These are phyloP conservation scores for Saccharomycopsis selenospora DNA, from an alignment of 805 yeast genomes.

Conservation along the genomic window DNA sequence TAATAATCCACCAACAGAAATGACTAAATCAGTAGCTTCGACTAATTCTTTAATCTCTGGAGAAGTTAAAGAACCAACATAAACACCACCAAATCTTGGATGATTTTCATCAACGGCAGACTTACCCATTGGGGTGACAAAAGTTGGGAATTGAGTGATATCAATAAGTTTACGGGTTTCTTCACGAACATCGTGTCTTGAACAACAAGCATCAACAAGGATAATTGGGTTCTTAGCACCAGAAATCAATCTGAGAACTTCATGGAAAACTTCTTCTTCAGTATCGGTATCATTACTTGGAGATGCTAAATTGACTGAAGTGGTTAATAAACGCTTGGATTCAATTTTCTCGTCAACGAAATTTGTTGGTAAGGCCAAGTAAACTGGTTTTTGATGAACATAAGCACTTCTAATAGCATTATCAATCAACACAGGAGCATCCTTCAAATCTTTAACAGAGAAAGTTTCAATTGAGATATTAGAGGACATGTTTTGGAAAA, in stretches of 20 bases:
- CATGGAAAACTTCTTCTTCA: slow-evolving; percentile 54
- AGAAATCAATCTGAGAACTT: slow-evolving; percentile 44
- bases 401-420: slow-evolving; percentile 66
- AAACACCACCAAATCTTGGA: slow-evolving; percentile 75
- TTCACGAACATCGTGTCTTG: slow-evolving; percentile 62
- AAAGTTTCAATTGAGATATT: slow-evolving; percentile 62
- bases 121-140: slow-evolving; percentile 88
- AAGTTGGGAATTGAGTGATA: slow-evolving; percentile 70
- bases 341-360: slow-evolving; percentile 51
- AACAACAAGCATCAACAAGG: slow-evolving; percentile 82
- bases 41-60: slow-evolving; percentile 68
- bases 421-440: slow-evolving; percentile 69
- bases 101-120: slow-evolving; percentile 67
- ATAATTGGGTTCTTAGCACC: slow-evolving; percentile 64
- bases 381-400: slow-evolving; percentile 71
- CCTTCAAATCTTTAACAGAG: slow-evolving; percentile 51
- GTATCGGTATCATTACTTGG: slow-evolving; percentile 53
- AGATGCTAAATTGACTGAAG: slow-evolving; percentile 56
- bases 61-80: slow-evolving; percentile 72
- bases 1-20: slow-evolving; percentile 75
- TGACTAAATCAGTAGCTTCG: slow-evolving; percentile 65
- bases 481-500: slow-evolving; percentile 71
- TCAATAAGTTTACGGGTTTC: slow-evolving; percentile 59
- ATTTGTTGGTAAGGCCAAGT: slow-evolving; percentile 78
- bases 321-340: slow-evolving; percentile 47